Evolutionary conservation across 2,329 filamentous ascomycete genomes (phyloP).

Genomic region (Diaporthe batatas): DNA sequence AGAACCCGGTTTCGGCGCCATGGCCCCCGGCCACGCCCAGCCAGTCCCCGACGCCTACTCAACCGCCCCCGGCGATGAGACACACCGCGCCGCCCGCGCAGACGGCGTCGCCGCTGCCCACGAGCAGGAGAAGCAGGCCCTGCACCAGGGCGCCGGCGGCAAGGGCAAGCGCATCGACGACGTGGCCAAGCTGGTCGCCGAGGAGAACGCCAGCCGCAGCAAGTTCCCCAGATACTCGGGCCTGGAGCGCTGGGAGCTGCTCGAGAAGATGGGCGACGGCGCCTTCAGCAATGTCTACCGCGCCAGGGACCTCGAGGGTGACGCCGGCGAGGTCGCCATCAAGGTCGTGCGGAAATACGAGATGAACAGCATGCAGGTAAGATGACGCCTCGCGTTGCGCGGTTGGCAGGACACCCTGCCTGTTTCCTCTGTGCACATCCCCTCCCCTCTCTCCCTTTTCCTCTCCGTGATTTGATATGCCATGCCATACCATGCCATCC

Average conservation of each 20-base stretch:
- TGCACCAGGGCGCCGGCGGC: constrained; percentile 46
- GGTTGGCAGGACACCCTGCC: constrained; percentile 39
- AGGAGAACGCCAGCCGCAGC: constrained; percentile 87
- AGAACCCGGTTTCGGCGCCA: constrained; percentile 57
- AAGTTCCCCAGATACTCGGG: constrained; percentile 91
- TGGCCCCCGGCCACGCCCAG: constrained; percentile 62
- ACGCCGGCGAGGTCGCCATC: constrained; percentile 88
- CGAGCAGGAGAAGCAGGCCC: constrained; percentile 71
- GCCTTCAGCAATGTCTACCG: constrained; percentile 99
- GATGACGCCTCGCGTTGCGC: constrained; percentile 55
- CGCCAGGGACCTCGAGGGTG: constrained; percentile 79
- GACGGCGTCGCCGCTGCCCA: constrained; percentile 74
- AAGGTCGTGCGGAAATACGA: constrained; percentile 99
- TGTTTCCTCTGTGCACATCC: constrained; percentile 42
- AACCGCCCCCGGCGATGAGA: constrained; percentile 68
- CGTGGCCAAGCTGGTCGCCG: constrained; percentile 87
- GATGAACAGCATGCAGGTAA: constrained; percentile 98
- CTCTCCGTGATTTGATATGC: constrained; percentile 44
- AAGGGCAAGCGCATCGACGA: constrained; percentile 68
- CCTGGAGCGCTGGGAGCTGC: constrained; percentile 84
- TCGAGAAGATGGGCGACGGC: constrained; percentile 99
- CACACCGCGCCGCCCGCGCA: constrained; percentile 78
- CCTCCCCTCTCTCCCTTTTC: constrained; percentile 45
- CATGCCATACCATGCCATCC: constrained; percentile 45
- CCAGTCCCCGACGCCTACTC: constrained; percentile 71